Evolutionary conservation across 352 stramenopile species (phyloP).

Genomic region (Pythium rishiriense): DNA sequence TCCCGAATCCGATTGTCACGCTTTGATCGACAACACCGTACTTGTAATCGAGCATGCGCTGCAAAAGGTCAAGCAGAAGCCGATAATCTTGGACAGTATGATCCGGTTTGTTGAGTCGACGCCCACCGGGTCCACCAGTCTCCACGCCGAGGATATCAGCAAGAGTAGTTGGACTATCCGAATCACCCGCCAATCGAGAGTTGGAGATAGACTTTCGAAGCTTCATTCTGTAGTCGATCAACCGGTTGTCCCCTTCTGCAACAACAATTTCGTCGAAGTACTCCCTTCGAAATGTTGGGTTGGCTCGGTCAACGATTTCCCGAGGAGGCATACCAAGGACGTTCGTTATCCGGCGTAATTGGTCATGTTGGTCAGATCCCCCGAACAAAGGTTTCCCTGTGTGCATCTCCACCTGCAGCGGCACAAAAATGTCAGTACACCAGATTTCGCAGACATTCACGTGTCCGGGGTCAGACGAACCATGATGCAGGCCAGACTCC

Average conservation of each 20-base stretch:
- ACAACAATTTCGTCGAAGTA: slow-evolving; percentile 92
- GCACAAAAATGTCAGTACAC: not conserved
- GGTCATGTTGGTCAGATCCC: slow-evolving; percentile 95
- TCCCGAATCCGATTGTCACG: not conserved
- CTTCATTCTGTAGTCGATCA: slow-evolving; percentile 68
- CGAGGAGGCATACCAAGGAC: slow-evolving; percentile 93
- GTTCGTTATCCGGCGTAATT: slow-evolving; percentile 96
- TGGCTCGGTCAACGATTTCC: slow-evolving; percentile 89
- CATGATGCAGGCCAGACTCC: slow-evolving; percentile 88
- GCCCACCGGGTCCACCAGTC: slow-evolving; percentile 38
- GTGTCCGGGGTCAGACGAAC: slow-evolving; percentile 29
- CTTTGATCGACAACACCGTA: slow-evolving; percentile 35
- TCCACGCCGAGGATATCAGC: slow-evolving; percentile 59
- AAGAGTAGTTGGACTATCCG: slow-evolving; percentile 45
- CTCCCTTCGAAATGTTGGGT: slow-evolving; percentile 74
- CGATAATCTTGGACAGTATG: slow-evolving; percentile 89
- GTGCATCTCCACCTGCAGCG: slow-evolving; percentile 92
- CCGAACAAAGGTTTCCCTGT: slow-evolving; percentile 98
- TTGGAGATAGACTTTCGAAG: slow-evolving; percentile 46
- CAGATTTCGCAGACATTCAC: no score
- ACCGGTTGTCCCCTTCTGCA: slow-evolving; percentile 53
- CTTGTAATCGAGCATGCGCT: slow-evolving; percentile 95
- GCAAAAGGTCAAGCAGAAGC: slow-evolving; percentile 93
- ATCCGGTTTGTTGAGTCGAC: slow-evolving; percentile 49
- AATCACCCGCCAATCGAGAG: slow-evolving; percentile 26